These are phyloP conservation scores for Eimeria falciformis DNA, from an alignment of 169 alveolate genomes.

Conservation along the genomic window DNA sequence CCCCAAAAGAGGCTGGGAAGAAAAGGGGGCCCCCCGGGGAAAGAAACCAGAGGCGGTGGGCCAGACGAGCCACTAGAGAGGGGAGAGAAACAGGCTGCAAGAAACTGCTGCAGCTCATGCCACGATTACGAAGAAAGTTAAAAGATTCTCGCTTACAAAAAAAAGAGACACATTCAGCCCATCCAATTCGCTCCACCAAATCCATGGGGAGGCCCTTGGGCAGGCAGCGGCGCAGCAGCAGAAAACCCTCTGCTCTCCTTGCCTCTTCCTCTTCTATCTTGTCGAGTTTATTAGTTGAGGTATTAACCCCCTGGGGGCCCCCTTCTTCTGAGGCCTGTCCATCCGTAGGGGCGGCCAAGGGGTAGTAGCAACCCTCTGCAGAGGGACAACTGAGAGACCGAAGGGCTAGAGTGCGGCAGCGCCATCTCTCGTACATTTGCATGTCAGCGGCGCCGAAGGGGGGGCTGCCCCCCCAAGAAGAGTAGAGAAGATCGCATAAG, in stretches of 20 bases:
- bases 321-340: background rate
- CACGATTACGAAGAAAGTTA: background rate
- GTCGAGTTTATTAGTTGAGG: background rate
- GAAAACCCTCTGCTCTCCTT: background rate
- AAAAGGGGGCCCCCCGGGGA: background rate
- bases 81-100: background rate
- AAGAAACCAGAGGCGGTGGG: background rate
- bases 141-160: background rate
- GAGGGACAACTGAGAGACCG: background rate
- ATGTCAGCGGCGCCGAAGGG: slow-evolving; percentile 4
- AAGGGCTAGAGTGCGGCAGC: background rate
- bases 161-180: background rate
- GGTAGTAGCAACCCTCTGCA: background rate
- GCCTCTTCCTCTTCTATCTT: background rate
- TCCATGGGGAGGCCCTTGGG: background rate
- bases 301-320: background rate
- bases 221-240: background rate
- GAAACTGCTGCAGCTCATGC: background rate
- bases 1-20: background rate
- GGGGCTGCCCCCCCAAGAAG: background rate
- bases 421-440: background rate
- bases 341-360: background rate
- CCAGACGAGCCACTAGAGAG: background rate
- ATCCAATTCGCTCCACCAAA: background rate
- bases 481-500: background rate